phyloP scores from a whole-genome alignment of 2,329 filamentous ascomycete species.

The Orbilia ellipsospora region DNA sequence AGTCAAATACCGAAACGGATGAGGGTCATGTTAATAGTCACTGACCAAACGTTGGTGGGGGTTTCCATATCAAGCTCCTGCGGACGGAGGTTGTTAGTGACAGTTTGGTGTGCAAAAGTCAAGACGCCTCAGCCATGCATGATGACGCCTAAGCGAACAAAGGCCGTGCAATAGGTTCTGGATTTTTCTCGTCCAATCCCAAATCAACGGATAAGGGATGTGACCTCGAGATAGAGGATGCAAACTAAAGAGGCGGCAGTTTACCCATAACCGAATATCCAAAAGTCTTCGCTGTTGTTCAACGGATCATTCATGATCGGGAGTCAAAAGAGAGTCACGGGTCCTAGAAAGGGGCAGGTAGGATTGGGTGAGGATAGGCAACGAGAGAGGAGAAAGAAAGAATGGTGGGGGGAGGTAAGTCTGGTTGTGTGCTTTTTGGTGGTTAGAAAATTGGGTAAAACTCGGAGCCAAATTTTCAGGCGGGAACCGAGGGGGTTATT shows the following conservation, averaged over 20 bases:
- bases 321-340: constrained; percentile 18
- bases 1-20: constrained; percentile 15
- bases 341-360: constrained; percentile 38
- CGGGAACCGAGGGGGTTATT: constrained; percentile 35
- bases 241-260: constrained; percentile 59
- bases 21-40: constrained; percentile 43
- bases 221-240: constrained; percentile 14
- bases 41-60: constrained; percentile 91
- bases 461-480: constrained; percentile 33
- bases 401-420: constrained; percentile 38
- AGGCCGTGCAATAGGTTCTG: constrained; percentile 35
- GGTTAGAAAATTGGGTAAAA: constrained; percentile 47
- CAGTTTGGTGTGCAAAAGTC: constrained; percentile 11
- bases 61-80: constrained; percentile 97
- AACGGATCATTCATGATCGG: constrained; percentile 49
- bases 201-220: constrained; percentile 47
- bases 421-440: constrained; percentile 22
- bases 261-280: constrained; percentile 97
- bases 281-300: constrained; percentile 75
- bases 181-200: constrained; percentile 24
- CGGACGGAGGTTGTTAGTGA: constrained; percentile 45
- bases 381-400: constrained; percentile 11
- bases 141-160: constrained; percentile 55
- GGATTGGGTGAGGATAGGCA: constrained; percentile 16
- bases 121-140: constrained; percentile 48